Base-by-base conservation (phyloP, 495 filamentous ascomycete species). In the Bathelium albidoporum region DNA sequence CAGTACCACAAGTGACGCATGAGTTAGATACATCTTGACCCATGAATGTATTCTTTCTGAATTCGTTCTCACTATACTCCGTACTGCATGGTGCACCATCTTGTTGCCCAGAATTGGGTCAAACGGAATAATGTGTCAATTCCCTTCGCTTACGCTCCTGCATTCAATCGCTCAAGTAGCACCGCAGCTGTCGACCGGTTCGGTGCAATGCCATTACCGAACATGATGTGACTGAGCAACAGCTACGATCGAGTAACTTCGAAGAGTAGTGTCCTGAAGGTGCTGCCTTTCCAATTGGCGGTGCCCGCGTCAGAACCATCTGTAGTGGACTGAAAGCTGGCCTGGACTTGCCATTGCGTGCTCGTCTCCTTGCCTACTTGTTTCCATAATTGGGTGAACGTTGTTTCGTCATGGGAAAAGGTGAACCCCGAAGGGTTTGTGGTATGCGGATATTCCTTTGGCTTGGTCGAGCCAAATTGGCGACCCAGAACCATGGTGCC, bases 401-500 rank as follows among this genome's bases (percentile, higher is more conserved):
- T 20, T 14, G 29, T 36, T 12, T 29, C 29, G 24, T 62, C 22
- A 11, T 62, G 60, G 5, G 14, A 20, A 16, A 24, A 45, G 58
- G 29, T 32, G 11, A 49, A 22, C 7, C 36, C 29, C 5, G 31
- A 20, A 22, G 16, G 32, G 18, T 20, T 62, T 22, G 20, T 24
- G 20, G 41, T 32, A 39, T 39, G 34, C 5, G 34, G 34, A 39
- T 39, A 39, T 12, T 49, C n/a, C 4, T 60, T 43, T 20, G 63
- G 31, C 16, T 59, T 32, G 2, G n/a, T 49, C 9, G 65, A 44
- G n/a, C 53, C 65, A 18, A 60, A 32, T 53, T 68, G 66, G 16
- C 36, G 34, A 18, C 66, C 66, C 5, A 66, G 22, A 9, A 68
- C 26, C 64, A 68, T 49, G 1, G 59, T 59, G 4, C 66, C 63